phyloP scores from a whole-genome alignment of 805 yeast genomes.

The Scheffersomyces amazonensis region DNA sequence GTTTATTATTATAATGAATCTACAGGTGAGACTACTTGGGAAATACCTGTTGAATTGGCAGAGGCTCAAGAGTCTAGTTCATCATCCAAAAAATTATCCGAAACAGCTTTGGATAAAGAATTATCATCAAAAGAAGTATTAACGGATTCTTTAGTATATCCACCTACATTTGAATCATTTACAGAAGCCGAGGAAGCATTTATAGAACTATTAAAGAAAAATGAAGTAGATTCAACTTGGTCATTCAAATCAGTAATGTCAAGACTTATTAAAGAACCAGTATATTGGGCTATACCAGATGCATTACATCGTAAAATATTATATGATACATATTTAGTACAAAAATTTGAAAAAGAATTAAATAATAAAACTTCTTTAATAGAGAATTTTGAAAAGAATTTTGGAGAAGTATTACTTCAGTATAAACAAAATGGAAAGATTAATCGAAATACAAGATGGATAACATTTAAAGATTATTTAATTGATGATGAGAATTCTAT shows the following conservation, averaged over 20 bases:
- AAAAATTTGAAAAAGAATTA: slow-evolving; percentile 45
- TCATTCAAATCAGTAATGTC: slow-evolving; percentile 67
- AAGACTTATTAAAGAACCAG: slow-evolving; percentile 51
- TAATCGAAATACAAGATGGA: slow-evolving; percentile 63
- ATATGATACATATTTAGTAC: slow-evolving; percentile 61
- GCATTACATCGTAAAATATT: slow-evolving; percentile 56
- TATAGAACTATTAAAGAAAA: slow-evolving; percentile 48
- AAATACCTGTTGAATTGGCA: slow-evolving; percentile 56
- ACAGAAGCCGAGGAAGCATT: slow-evolving; percentile 42
- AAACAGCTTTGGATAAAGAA: slow-evolving; percentile 1
- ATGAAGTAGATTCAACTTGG: slow-evolving; percentile 70
- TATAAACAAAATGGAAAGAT: slow-evolving; percentile 36
- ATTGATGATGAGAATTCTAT: slow-evolving; percentile 65
- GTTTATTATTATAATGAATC: slow-evolving; percentile 66
- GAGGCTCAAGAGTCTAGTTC: not conserved
- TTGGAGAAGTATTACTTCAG: slow-evolving; percentile 42
- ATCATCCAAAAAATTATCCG: not conserved
- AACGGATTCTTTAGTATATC: not conserved
- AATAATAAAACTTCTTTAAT: slow-evolving; percentile 50
- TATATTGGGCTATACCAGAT: slow-evolving; percentile 67
- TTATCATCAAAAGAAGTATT: slow-evolving; percentile 4
- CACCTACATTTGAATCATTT: not conserved
- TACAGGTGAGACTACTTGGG: slow-evolving; percentile 77
- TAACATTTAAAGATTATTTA: slow-evolving; percentile 43
- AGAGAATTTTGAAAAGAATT: slow-evolving; percentile 56